A percentile compares a stretch with the other conserved stretches of the same genome.
These are phyloP conservation scores for Linum usitatissimum DNA, from an alignment of 345 rosid genomes.

Conservation along the genomic window DNA sequence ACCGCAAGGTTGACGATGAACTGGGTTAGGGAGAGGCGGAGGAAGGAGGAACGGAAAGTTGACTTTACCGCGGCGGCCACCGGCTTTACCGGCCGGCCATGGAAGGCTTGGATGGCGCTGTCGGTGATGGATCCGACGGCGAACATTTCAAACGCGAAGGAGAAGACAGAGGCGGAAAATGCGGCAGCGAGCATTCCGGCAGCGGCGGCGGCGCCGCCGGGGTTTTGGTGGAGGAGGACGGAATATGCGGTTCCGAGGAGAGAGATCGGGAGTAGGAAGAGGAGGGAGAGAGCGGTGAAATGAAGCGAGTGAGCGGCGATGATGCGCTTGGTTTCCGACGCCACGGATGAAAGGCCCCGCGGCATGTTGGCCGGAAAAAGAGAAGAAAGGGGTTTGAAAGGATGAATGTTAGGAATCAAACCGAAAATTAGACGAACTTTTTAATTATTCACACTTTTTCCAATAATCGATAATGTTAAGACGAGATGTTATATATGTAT, in stretches of 20 bases:
- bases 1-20: constrained; percentile 21
- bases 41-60: constrained; percentile 30
- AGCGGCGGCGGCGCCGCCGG: background rate
- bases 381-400: background rate
- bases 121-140: constrained; percentile 54
- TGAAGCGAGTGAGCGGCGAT: constrained; percentile 73
- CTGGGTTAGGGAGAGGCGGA: constrained; percentile 38
- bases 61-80: constrained; percentile 42
- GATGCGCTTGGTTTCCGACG: constrained; percentile 50
- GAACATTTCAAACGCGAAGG: constrained; percentile 14
- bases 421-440: too few relatives aligned
- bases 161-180: constrained; percentile 22
- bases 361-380: too few relatives aligned
- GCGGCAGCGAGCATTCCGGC: constrained; percentile 15
- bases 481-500: too few relatives aligned
- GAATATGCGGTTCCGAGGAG: constrained; percentile 20
- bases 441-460: too few relatives aligned
- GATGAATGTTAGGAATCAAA: too few relatives aligned
- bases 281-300: constrained; percentile 74
- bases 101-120: constrained; percentile 61
- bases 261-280: constrained; percentile 64
- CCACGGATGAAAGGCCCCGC: constrained; percentile 25
- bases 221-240: background rate
- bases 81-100: constrained; percentile 72
- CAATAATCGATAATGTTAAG: too few relatives aligned